These are phyloP conservation scores for Neoboletus magnificus DNA, from an alignment of 768 basidiomycete species.

Conservation along the genomic window DNA sequence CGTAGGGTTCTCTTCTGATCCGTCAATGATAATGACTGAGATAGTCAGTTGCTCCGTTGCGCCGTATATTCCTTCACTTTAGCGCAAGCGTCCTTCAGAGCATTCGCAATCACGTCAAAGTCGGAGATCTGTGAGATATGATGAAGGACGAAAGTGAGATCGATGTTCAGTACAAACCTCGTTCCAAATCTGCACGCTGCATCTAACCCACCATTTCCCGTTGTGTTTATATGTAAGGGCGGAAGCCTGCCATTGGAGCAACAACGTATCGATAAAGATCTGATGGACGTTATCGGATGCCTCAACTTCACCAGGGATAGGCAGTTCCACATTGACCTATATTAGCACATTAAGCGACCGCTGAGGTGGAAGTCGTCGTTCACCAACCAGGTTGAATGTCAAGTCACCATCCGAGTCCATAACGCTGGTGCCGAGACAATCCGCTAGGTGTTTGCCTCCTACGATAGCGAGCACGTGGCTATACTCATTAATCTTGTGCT, in stretches of 20 bases:
- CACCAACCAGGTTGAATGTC: slow-evolving; percentile 65
- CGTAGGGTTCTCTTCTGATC: not conserved
- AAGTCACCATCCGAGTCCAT: slow-evolving; percentile 61
- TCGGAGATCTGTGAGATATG: slow-evolving; percentile 27
- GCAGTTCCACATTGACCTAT: slow-evolving; percentile 43
- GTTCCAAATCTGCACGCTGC: slow-evolving; percentile 32
- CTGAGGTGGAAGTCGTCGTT: too few species aligned
- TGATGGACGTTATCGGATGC: slow-evolving; percentile 8
- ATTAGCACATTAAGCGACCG: not conserved
- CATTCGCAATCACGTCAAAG: slow-evolving; percentile 28
- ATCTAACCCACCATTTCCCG: slow-evolving; percentile 32
- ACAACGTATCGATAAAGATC: slow-evolving; percentile 17
- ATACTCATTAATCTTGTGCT: slow-evolving; percentile 66
- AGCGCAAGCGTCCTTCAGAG: slow-evolving; percentile 23
- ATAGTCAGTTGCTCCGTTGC: slow-evolving; percentile 2
- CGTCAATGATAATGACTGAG: not conserved
- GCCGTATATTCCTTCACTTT: slow-evolving; percentile 11
- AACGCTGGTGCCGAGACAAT: slow-evolving; percentile 56
- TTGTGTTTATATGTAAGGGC: slow-evolving; percentile 22
- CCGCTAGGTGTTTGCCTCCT: slow-evolving; percentile 60
- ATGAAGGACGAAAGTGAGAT: not conserved
- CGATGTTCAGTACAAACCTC: slow-evolving; percentile 20
- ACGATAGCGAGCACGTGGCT: slow-evolving; percentile 64
- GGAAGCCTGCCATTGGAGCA: slow-evolving; percentile 22
- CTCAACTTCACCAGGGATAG: slow-evolving; percentile 29